Evolutionary conservation across 352 stramenopile genomes (phyloP).

Genomic region (Paralagenidium karlingii): DNA sequence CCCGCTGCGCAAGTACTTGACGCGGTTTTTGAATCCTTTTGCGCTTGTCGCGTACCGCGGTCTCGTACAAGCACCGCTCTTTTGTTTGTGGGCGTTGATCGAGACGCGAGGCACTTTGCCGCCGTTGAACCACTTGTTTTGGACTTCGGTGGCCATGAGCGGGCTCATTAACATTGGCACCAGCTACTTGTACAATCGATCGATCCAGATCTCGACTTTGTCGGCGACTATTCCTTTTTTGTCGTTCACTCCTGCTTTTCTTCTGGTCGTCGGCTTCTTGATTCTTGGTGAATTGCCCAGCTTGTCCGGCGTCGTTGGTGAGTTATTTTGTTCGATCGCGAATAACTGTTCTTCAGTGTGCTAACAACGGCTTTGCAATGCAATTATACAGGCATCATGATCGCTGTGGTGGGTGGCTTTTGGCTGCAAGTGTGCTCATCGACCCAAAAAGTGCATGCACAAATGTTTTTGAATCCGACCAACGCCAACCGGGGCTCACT

Average conservation of each 20-base stretch:
- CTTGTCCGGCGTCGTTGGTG: slow-evolving; percentile 26
- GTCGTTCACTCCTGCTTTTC: slow-evolving; percentile 66
- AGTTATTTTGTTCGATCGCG: no score
- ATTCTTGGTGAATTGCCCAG: slow-evolving; percentile 65
- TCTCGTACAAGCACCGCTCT: slow-evolving; percentile 56
- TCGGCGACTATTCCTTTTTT: slow-evolving; percentile 67
- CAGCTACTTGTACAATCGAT: slow-evolving; percentile 75
- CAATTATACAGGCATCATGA: no score
- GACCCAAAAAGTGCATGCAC: slow-evolving; percentile 4
- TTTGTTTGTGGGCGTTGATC: slow-evolving; percentile 47
- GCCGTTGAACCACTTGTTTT: slow-evolving; percentile 67
- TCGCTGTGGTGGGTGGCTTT: slow-evolving; percentile 56
- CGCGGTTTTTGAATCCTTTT: slow-evolving; percentile 73
- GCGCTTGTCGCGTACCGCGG: slow-evolving; percentile 54
- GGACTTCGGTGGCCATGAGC: slow-evolving; percentile 62
- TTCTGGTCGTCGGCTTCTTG: slow-evolving; percentile 63
- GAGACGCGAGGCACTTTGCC: slow-evolving; percentile 37
- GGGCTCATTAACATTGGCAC: slow-evolving; percentile 67
- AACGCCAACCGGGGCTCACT: slow-evolving; percentile 63
- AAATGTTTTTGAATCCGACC: slow-evolving; percentile 33
- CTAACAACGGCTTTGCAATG: no score
- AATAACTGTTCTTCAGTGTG: no score
- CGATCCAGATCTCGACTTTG: slow-evolving; percentile 73
- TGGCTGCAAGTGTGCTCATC: slow-evolving; percentile 22
- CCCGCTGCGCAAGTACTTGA: slow-evolving; percentile 76